phyloP scores from a whole-genome alignment of 441 rosid genomes.

The Omphalea diandra region DNA sequence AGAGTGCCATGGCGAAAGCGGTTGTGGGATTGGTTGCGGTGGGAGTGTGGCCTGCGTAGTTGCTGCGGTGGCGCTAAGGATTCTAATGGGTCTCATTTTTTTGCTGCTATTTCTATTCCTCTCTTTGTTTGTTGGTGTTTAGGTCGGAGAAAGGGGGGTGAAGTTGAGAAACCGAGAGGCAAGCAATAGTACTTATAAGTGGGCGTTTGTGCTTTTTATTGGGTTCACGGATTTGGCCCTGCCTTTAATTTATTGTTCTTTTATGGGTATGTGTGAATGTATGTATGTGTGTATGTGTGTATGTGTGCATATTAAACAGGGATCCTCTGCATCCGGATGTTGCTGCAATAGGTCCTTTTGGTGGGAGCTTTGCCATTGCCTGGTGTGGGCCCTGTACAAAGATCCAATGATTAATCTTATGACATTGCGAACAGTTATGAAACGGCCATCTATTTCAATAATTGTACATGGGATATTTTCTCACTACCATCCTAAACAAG shows the following conservation, averaged over 20 bases:
- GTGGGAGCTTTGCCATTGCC: neutral
- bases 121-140: neutral
- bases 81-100: slow-evolving; percentile 35
- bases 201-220: neutral
- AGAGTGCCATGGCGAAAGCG: slow-evolving; percentile 80
- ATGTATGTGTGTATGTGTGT: neutral
- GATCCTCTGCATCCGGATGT: neutral
- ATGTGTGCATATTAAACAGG: neutral
- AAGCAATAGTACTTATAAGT: slow-evolving; percentile 27
- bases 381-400: neutral
- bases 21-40: slow-evolving; percentile 24
- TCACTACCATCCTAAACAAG: too few species aligned
- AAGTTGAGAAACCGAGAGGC: slow-evolving; percentile 13
- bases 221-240: slow-evolving; percentile 13
- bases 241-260: neutral
- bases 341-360: neutral
- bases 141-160: neutral
- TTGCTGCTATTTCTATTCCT: too few species aligned
- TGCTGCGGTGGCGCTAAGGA: slow-evolving; percentile 20
- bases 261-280: neutral
- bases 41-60: slow-evolving; percentile 20
- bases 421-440: too few species aligned
- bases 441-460: too few species aligned
- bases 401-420: neutral
- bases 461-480: too few species aligned